A percentile compares a stretch with the other conserved stretches of the same genome.
phyloP scores from a whole-genome alignment of 169 alveolate species.

The Theileria luwenshuni region DNA sequence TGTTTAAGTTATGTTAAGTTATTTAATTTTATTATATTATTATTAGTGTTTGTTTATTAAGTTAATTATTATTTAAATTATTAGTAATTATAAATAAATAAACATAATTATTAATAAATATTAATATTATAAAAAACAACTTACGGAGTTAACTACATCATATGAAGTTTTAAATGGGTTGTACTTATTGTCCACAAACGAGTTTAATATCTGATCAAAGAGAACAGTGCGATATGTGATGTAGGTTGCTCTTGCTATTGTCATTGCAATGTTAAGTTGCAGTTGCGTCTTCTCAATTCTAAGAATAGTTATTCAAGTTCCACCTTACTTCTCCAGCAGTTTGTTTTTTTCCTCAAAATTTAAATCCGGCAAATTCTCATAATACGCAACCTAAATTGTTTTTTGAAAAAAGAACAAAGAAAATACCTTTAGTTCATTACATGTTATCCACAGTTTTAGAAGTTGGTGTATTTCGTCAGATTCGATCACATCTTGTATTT shows the following conservation, averaged over 20 bases:
- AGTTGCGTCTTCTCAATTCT: conserved; percentile 53
- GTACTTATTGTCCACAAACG: conserved; percentile 21
- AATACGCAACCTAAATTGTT: conserved; percentile 49
- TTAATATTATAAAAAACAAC: background rate
- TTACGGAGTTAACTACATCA: conserved; percentile 22
- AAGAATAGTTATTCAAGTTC: background rate
- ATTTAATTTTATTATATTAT: background rate
- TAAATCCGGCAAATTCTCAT: conserved; percentile 50
- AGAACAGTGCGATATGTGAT: conserved; percentile 60
- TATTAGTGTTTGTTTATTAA: too few relatives aligned
- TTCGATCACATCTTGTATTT: conserved; percentile 43
- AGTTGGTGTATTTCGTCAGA: conserved; percentile 46
- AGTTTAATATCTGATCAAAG: conserved; percentile 49
- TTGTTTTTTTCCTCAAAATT: conserved; percentile 37
- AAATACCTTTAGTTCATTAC: conserved; percentile 63
- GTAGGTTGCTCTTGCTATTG: conserved; percentile 61
- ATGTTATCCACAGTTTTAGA: conserved; percentile 58
- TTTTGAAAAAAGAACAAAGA: background rate
- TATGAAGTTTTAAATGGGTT: conserved; percentile 26
- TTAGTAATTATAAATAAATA: background rate
- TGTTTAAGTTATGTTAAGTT: background rate
- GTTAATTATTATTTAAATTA: too few relatives aligned
- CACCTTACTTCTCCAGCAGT: conserved; percentile 35
- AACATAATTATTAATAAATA: background rate
- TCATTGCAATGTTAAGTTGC: conserved; percentile 47